A percentile compares a stretch with the other conserved stretches of the same genome.
phyloP scores from a whole-genome alignment of 352 stramenopile genomes.

The Pythium plurisporium region DNA sequence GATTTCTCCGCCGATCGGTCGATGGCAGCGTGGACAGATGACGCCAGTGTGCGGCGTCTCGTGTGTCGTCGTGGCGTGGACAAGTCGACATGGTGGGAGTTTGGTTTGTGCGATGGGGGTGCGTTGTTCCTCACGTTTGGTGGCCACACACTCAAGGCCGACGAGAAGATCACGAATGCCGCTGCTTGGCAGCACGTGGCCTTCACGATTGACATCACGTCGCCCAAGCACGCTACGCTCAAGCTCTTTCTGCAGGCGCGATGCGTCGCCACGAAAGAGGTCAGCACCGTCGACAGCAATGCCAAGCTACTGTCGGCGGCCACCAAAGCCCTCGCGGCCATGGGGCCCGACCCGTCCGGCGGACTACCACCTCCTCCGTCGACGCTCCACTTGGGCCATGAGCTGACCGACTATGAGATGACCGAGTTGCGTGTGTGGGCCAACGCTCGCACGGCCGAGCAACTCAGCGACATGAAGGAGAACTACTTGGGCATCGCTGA shows the following conservation, averaged over 20 bases:
- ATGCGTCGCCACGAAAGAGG: slow-evolving; percentile 48
- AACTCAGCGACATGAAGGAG: slow-evolving; percentile 81
- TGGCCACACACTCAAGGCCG: slow-evolving; percentile 36
- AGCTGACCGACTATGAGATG: slow-evolving; percentile 56
- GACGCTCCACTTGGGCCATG: slow-evolving; percentile 40
- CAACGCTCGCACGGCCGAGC: slow-evolving; percentile 56
- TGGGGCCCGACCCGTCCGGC: background rate
- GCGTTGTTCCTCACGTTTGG: slow-evolving; percentile 46
- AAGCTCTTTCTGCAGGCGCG: slow-evolving; percentile 59
- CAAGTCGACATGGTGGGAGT: slow-evolving; percentile 34
- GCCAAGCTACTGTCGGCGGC: slow-evolving; percentile 10
- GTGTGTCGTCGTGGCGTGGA: slow-evolving; percentile 11
- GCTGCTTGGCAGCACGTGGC: slow-evolving; percentile 64
- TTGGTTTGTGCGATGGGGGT: slow-evolving; percentile 40
- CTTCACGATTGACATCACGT: slow-evolving; percentile 61
- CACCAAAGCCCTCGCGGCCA: slow-evolving; percentile 3
- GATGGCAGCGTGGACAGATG: background rate
- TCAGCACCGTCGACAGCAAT: slow-evolving; percentile 34
- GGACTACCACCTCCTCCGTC: slow-evolving; percentile 29
- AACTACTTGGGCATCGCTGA: slow-evolving; percentile 85
- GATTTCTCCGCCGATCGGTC: background rate
- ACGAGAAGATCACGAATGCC: slow-evolving; percentile 34
- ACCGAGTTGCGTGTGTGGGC: slow-evolving; percentile 81
- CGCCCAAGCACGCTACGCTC: slow-evolving; percentile 38
- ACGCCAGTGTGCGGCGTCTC: background rate